Percentiles rank a stretch among this genome's conserved stretches.
Evolutionary conservation across 2,329 filamentous ascomycete genomes (phyloP).

Genomic region (Colletotrichum lupini): DNA sequence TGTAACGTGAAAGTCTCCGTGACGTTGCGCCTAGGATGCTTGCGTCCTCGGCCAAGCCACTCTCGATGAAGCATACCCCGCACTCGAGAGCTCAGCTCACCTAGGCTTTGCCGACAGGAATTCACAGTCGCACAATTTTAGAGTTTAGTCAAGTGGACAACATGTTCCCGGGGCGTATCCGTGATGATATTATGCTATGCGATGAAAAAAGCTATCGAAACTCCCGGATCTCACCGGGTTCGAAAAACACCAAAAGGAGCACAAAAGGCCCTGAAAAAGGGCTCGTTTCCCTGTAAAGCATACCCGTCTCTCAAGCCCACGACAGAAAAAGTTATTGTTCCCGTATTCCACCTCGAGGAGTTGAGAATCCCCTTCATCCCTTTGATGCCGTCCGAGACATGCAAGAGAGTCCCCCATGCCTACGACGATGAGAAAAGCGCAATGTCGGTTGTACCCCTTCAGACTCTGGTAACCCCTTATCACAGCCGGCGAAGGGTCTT

Average conservation of each 20-base stretch:
- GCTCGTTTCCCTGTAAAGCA: background rate
- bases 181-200: constrained; percentile 30
- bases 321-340: background rate
- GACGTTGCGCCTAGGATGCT: constrained; percentile 3
- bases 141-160: background rate
- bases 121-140: background rate
- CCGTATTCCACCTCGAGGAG: background rate
- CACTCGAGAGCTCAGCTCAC: background rate
- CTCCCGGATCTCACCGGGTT: background rate
- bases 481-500: background rate
- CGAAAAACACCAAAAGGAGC: background rate
- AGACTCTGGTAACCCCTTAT: background rate
- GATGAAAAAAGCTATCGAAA: background rate
- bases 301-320: background rate
- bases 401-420: background rate
- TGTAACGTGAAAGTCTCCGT: constrained; percentile 19
- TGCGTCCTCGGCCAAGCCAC: constrained; percentile 8
- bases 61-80: constrained; percentile 8
- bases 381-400: background rate
- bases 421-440: background rate
- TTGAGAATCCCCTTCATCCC: background rate
- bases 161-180: background rate
- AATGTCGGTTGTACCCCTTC: background rate
- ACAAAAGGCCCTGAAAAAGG: background rate
- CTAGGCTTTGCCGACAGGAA: background rate